Evolutionary conservation across 352 stramenopile species (phyloP).

Genomic region (Pythium dissimile): DNA sequence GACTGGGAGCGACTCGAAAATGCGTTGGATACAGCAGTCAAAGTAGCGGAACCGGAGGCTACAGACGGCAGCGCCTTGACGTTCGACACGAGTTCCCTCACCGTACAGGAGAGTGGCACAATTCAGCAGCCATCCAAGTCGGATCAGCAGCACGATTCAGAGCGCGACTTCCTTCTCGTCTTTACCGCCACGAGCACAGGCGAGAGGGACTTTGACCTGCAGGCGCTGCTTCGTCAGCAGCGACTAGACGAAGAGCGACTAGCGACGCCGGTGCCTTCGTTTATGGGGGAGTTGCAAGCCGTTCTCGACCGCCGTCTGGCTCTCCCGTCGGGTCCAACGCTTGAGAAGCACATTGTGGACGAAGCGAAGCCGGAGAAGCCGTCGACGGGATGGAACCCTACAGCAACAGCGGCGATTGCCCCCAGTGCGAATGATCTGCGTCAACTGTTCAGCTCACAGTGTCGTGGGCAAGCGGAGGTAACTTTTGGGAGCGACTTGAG

Average conservation of each 20-base stretch:
- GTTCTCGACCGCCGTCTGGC: constrained; percentile 47
- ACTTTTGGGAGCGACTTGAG: not conserved
- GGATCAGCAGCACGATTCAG: constrained; percentile 8
- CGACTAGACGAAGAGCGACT: not conserved
- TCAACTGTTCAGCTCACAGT: no score
- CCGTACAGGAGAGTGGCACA: not conserved
- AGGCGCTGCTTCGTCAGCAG: constrained; percentile 34
- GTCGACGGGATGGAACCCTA: no score
- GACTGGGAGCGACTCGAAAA: constrained; percentile 20
- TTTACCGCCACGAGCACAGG: constrained; percentile 76
- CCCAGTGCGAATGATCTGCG: no score
- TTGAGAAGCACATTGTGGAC: constrained; percentile 45
- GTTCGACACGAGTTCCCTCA: not conserved
- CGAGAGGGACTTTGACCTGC: constrained; percentile 59
- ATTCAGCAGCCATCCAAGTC: no score
- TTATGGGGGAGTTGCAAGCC: constrained; percentile 49
- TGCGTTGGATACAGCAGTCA: not conserved
- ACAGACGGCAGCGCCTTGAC: not conserved
- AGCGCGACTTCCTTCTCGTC: constrained; percentile 36
- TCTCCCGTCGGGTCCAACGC: constrained; percentile 16
- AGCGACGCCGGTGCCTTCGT: constrained; percentile 21
- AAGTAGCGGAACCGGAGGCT: not conserved
- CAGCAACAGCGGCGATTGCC: no score
- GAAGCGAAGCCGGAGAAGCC: no score
- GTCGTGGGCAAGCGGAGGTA: no score